Evolutionary conservation across 768 basidiomycete species (phyloP).

Genomic region (Vararia minispora): DNA sequence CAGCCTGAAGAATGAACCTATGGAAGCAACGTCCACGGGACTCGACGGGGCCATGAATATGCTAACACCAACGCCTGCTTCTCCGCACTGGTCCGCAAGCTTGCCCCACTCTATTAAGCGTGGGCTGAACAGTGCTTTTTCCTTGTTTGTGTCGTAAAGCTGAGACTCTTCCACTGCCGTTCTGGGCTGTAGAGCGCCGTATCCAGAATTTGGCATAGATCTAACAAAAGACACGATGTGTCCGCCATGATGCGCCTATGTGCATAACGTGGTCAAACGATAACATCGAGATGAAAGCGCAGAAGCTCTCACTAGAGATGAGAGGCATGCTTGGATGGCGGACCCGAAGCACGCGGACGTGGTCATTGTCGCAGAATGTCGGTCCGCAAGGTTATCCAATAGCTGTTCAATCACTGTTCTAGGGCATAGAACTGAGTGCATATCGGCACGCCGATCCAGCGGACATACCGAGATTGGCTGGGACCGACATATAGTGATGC

Average conservation of each 20-base stretch:
- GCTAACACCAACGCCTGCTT: constrained; percentile 83
- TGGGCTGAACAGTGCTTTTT: constrained; percentile 67
- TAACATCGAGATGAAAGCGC: background rate
- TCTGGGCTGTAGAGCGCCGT: constrained; percentile 51
- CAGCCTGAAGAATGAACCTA: constrained; percentile 54
- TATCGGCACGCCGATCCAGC: background rate
- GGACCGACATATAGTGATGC: constrained; percentile 72
- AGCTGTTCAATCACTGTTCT: constrained; percentile 58
- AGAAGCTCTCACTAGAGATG: constrained; percentile 46
- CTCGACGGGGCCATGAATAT: constrained; percentile 75
- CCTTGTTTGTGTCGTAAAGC: constrained; percentile 77
- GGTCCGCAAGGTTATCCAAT: constrained; percentile 50
- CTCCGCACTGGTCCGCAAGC: constrained; percentile 80
- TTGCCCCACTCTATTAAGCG: constrained; percentile 73
- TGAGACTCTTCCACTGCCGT: constrained; percentile 41
- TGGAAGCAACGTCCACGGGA: constrained; percentile 78
- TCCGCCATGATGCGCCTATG: constrained; percentile 63
- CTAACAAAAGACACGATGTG: constrained; percentile 66
- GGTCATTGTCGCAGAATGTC: constrained; percentile 38
- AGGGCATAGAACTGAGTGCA: constrained; percentile 8
- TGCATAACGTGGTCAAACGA: constrained; percentile 14
- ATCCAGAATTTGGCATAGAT: constrained; percentile 57
- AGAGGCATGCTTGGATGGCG: constrained; percentile 57
- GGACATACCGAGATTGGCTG: constrained; percentile 45
- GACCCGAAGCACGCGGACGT: constrained; percentile 68